Percentiles rank a stretch among this genome's conserved stretches.
Evolutionary conservation across 2,329 filamentous ascomycete genomes (phyloP).

Genomic region (Ceratocystis ficicola): DNA sequence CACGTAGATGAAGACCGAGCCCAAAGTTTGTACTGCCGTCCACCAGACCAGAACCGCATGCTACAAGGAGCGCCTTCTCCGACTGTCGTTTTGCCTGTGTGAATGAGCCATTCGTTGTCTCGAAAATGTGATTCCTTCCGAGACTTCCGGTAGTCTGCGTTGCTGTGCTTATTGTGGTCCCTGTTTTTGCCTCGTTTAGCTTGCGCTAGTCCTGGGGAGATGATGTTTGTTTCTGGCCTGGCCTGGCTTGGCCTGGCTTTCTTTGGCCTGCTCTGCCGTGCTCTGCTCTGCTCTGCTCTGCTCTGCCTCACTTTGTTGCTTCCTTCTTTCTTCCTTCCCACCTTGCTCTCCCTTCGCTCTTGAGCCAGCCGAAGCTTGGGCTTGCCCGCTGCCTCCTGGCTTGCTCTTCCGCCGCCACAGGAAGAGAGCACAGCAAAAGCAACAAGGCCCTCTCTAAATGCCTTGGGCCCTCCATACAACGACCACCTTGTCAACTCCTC

Average conservation of each 20-base stretch:
- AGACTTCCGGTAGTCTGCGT: background rate
- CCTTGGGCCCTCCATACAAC: background rate
- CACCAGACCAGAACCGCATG: background rate
- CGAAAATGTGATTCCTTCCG: background rate
- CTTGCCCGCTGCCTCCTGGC: no score
- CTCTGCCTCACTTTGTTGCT: no score
- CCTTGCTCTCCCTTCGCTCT: no score
- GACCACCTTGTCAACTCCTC: background rate
- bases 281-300: no score
- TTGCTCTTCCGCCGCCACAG: no score
- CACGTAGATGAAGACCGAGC: background rate
- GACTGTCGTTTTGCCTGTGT: background rate
- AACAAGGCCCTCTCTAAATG: background rate
- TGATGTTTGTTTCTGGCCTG: no score
- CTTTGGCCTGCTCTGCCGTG: no score
- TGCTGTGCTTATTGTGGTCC: background rate
- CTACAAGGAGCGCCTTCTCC: background rate
- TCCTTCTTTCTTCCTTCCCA: no score
- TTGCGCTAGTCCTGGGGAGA: no score
- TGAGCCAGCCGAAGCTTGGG: no score
- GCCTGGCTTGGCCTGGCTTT: no score
- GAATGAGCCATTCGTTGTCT: background rate
- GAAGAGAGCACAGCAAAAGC: no score
- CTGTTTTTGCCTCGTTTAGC: background rate
- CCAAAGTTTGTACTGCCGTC: background rate